A percentile compares a stretch with the other conserved stretches of the same genome.
Conservation (phyloP, 2,329 filamentous ascomycete genomes). For the Alternaria ventricosa region DNA sequence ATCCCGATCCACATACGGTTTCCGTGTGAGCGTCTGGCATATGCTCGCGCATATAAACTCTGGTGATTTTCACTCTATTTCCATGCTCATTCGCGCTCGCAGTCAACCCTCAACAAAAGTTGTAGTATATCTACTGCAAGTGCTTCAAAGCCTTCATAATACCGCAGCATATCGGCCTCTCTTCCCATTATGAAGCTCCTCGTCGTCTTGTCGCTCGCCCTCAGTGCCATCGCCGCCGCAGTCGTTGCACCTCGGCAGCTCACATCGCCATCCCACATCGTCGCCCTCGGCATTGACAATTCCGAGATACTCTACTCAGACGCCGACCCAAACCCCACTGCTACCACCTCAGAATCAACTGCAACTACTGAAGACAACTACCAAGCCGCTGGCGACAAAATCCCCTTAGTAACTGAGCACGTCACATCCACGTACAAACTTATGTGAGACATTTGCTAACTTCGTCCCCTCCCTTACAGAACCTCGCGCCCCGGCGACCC, state of each 20-base stretch:
- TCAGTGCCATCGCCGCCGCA: neutral
- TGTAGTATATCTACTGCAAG: neutral
- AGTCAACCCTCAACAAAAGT: neutral
- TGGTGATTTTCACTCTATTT: neutral
- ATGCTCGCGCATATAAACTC: neutral
- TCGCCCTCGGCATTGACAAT: neutral
- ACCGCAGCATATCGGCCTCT: neutral
- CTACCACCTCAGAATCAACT: neutral
- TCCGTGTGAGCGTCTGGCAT: neutral
- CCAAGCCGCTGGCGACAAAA: neutral
- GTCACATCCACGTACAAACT: neutral
- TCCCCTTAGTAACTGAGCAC: neutral
- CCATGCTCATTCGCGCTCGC: neutral
- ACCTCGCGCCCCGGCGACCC: neutral
- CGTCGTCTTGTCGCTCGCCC: neutral
- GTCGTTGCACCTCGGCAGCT: neutral
- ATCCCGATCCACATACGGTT: neutral
- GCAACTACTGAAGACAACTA: neutral
- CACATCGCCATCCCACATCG: neutral
- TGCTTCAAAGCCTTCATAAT: neutral
- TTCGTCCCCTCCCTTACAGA: neutral
- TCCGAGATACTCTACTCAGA: neutral
- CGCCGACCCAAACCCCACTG: neutral
- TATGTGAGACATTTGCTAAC: neutral
- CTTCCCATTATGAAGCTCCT: conserved; percentile 7